Base-by-base conservation (phyloP, 1,284 basidiomycete species). In the Cryptococcus sp. region DNA sequence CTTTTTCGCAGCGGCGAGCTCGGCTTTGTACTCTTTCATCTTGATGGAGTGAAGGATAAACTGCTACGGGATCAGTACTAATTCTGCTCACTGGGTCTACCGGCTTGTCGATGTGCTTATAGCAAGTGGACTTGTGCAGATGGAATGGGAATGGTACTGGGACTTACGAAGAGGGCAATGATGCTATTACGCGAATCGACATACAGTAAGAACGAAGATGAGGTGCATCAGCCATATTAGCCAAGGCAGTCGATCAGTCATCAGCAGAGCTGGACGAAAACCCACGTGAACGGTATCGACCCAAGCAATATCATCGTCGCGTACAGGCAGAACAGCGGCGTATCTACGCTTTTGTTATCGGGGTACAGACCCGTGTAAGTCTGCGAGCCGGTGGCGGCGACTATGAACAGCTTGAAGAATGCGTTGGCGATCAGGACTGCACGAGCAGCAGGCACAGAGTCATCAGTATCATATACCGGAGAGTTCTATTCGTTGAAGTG, bases 391-490 rank as follows among this genome's bases (percentile, higher is more conserved):
- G 66, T 67, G 11, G 67, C 69, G 11, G 59, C 64, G 22, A 61
- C 64, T 50, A 73, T 73, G 59, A 71, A 71, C 38, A 73, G 54
- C 54, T 73, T 73, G 47, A 73, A 57, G 53, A 70, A 69, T 1
- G 65, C 68, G 47, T 70, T 71, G n/a, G 68, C 68, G 31, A 35
- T 35, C 5, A 35, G 31, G 31, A 35, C 31, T 35, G 13, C 31
- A 35, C 31, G 8, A 5, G 13, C 13, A 10, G 31, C 31, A 8
- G 13, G 31, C 31, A 35, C 8, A 35, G 3, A 8, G 10, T 35
- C 31, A 35, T 35, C 10, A 35, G 31, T 35, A 35, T 3, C 25
- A 25, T 6, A n/a, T n/a, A n/a, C n/a, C n/a, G n/a, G n/a, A n/a
- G n/a, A n/a, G n/a, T n/a, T n/a, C n/a, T n/a, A n/a, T n/a, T n/a